phyloP scores from a whole-genome alignment of 345 rosid species.

The Eucalyptus pumila region DNA sequence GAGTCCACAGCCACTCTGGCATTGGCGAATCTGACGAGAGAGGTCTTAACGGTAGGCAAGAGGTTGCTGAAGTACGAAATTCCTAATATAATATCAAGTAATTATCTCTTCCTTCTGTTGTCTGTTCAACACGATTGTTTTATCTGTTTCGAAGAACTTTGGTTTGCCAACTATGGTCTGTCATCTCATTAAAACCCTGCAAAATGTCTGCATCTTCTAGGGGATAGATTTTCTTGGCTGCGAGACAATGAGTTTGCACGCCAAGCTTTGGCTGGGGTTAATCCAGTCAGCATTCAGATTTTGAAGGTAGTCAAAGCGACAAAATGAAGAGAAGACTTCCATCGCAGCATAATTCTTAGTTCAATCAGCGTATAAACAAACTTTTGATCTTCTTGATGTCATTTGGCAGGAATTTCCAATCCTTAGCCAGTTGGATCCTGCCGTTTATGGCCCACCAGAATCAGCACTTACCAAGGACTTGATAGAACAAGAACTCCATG shows the following conservation, averaged over 20 bases:
- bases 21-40: constrained; percentile 23
- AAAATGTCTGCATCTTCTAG: constrained; percentile 14
- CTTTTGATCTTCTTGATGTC: neutral
- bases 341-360: neutral
- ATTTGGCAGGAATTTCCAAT: constrained; percentile 69
- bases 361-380: neutral
- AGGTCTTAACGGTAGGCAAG: constrained; percentile 37
- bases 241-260: constrained; percentile 93
- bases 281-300: constrained; percentile 76
- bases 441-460: constrained; percentile 70
- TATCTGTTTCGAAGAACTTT: neutral
- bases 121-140: neutral
- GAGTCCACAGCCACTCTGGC: constrained; percentile 4
- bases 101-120: neutral
- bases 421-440: constrained; percentile 73
- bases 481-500: constrained; percentile 60
- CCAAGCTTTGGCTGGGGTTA: constrained; percentile 85
- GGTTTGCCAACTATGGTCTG: neutral
- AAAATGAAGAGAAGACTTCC: neutral
- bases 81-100: constrained; percentile 74
- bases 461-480: constrained; percentile 68
- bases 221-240: constrained; percentile 90
- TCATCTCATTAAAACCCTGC: neutral
- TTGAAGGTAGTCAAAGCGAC: constrained; percentile 24
- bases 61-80: constrained; percentile 60